These are phyloP conservation scores for Fusarium nisikadoi DNA, from an alignment of 2,329 filamentous ascomycete species.

Conservation along the genomic window DNA sequence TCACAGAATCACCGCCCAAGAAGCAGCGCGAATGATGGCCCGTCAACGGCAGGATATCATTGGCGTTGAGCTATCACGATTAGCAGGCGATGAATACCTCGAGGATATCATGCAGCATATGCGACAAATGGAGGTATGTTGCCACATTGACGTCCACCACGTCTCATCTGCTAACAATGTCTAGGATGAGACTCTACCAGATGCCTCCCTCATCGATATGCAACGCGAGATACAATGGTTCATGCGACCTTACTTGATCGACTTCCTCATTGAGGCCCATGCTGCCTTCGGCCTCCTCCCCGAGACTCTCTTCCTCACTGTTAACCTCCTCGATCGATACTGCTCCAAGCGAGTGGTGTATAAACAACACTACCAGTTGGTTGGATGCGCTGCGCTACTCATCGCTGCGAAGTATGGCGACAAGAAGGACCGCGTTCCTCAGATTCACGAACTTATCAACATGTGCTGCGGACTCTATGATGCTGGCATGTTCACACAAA, in stretches of 20 bases:
- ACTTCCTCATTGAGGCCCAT: conserved; percentile 97
- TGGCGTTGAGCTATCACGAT: conserved; percentile 85
- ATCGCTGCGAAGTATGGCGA: conserved; percentile 99
- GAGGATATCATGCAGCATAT: conserved; percentile 96
- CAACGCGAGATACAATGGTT: conserved; percentile 99
- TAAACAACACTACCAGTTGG: conserved; percentile 98
- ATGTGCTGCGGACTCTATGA: conserved; percentile 99
- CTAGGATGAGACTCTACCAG: conserved; percentile 85
- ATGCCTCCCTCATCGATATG: conserved; percentile 98
- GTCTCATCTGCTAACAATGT: conserved; percentile 40
- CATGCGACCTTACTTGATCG: conserved; percentile 97
- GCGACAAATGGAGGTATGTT: conserved; percentile 87
- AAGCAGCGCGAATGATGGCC: conserved; percentile 81
- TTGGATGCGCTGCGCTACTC: conserved; percentile 93
- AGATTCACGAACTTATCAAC: conserved; percentile 95
- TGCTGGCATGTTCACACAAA: conserved; percentile 99
- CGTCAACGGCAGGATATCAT: conserved; percentile 88
- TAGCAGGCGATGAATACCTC: conserved; percentile 89
- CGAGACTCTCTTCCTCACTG: conserved; percentile 93
- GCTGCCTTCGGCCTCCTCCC: conserved; percentile 93
- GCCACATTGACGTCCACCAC: background rate
- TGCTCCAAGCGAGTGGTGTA: conserved; percentile 98
- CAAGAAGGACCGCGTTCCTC: conserved; percentile 98
- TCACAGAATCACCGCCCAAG: conserved; percentile 74
- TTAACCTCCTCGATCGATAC: conserved; percentile 97